Conservation (phyloP, 352 stramenopile genomes). For the Globisporangium iwayamae region DNA sequence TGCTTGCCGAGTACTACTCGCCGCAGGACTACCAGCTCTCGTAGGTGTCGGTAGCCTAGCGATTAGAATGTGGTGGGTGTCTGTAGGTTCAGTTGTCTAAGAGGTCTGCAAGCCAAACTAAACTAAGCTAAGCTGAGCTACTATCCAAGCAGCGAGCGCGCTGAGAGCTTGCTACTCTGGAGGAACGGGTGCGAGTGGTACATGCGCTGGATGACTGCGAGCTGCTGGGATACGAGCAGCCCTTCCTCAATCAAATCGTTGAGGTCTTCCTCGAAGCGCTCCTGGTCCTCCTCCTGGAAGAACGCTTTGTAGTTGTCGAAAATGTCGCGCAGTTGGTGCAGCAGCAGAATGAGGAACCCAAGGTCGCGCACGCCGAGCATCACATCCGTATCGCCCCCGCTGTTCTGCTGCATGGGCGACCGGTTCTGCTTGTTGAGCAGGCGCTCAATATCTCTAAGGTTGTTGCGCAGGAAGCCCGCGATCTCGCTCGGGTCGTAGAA, state of each 20-base stretch:
- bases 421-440: conserved; percentile 83
- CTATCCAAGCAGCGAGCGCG: conserved; percentile 40
- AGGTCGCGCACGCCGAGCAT: conserved; percentile 64
- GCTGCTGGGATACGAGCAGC: conserved; percentile 70
- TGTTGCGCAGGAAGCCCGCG: conserved; percentile 72
- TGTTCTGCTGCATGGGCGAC: conserved; percentile 1
- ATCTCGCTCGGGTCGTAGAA: conserved; percentile 79
- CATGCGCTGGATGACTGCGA: conserved; percentile 87
- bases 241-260: conserved; percentile 78
- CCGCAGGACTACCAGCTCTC: conserved; percentile 92
- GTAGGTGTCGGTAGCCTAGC: conserved; percentile 24
- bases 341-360: conserved; percentile 64
- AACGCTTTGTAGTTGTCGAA: conserved; percentile 68
- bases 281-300: conserved; percentile 76
- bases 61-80: background rate
- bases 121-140: background rate
- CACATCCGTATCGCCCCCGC: conserved; percentile 20
- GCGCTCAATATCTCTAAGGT: conserved; percentile 79
- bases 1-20: conserved; percentile 98
- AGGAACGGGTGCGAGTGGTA: conserved; percentile 83
- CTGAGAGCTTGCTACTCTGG: conserved; percentile 46
- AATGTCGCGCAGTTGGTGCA: conserved; percentile 74
- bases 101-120: background rate
- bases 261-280: conserved; percentile 81
- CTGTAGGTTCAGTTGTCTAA: background rate